Percentiles rank a stretch among this genome's conserved stretches.
Conservation (phyloP, 768 basidiomycete species). For the Dioszegia crocea region DNA sequence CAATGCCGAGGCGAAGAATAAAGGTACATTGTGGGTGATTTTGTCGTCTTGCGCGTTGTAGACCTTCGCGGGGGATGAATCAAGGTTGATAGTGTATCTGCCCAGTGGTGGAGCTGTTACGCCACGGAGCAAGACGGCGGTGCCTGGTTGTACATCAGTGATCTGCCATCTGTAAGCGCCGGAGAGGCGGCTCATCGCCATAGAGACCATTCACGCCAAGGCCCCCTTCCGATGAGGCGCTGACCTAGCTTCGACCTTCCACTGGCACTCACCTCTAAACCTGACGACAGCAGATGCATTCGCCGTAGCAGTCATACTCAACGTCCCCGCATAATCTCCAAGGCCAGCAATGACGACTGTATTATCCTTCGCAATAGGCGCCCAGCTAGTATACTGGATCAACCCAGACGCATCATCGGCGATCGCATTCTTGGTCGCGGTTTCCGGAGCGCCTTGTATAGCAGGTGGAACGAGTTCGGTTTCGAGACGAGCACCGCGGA, state of each 20-base stretch:
- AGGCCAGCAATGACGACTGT: neutral
- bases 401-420: constrained; percentile 8
- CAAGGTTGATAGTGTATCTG: constrained; percentile 17
- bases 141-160: constrained; percentile 17
- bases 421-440: neutral
- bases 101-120: constrained; percentile 22
- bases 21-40: constrained; percentile 20
- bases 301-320: constrained; percentile 23
- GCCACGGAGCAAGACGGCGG: constrained; percentile 26
- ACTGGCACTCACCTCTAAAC: constrained; percentile 33
- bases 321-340: constrained; percentile 23
- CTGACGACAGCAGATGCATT: constrained; percentile 28
- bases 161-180: neutral
- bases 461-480: neutral
- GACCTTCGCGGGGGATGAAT: constrained; percentile 10
- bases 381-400: constrained; percentile 2
- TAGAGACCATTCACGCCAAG: too few species aligned
- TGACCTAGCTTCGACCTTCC: too few species aligned
- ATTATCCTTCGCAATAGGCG: neutral
- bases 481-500: neutral
- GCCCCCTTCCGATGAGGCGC: too few species aligned
- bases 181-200: too few species aligned
- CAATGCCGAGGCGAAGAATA: constrained; percentile 33
- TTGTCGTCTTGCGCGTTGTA: constrained; percentile 16
- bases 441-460: neutral